These are phyloP conservation scores for Colletotrichum tanaceti DNA, from an alignment of 2,329 filamentous ascomycete genomes.

Conservation along the genomic window DNA sequence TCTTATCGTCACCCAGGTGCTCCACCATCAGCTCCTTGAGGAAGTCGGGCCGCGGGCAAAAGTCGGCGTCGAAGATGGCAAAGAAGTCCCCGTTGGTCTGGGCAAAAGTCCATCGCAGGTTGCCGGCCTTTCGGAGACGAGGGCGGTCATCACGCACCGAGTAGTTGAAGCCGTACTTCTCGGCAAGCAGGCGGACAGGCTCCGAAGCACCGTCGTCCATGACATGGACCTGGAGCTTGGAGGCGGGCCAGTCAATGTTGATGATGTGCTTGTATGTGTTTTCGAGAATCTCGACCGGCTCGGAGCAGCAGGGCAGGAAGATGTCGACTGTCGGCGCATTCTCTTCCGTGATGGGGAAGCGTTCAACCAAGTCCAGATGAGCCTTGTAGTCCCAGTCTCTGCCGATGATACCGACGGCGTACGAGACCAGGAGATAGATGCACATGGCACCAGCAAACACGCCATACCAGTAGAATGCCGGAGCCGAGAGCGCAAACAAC, in stretches of 20 bases:
- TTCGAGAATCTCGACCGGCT: constrained; percentile 54
- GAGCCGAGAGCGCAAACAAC: constrained; percentile 53
- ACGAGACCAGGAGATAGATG: constrained; percentile 55
- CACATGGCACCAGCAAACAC: constrained; percentile 53
- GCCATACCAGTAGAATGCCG: constrained; percentile 53
- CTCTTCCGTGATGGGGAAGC: constrained; percentile 48
- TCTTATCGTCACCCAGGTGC: constrained; percentile 52
- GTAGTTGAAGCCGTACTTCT: constrained; percentile 53
- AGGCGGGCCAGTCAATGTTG: constrained; percentile 51
- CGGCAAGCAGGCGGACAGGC: constrained; percentile 48
- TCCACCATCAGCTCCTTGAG: constrained; percentile 53
- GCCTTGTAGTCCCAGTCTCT: constrained; percentile 52
- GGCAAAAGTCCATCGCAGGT: constrained; percentile 55
- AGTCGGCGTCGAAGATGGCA: constrained; percentile 57
- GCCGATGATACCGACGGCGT: constrained; percentile 54
- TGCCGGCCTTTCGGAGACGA: constrained; percentile 56
- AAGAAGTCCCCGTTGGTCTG: constrained; percentile 55
- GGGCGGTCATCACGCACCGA: constrained; percentile 55
- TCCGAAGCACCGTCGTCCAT: constrained; percentile 53
- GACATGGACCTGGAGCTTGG: constrained; percentile 53
- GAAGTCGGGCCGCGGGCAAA: constrained; percentile 56
- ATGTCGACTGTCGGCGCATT: constrained; percentile 55
- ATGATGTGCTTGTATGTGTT: constrained; percentile 52
- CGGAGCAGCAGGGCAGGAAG: constrained; percentile 56
- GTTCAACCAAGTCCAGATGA: constrained; percentile 48